Evolutionary conservation across 2,329 filamentous ascomycete species (phyloP).

Genomic region (Apiospora rasikravindrae): DNA sequence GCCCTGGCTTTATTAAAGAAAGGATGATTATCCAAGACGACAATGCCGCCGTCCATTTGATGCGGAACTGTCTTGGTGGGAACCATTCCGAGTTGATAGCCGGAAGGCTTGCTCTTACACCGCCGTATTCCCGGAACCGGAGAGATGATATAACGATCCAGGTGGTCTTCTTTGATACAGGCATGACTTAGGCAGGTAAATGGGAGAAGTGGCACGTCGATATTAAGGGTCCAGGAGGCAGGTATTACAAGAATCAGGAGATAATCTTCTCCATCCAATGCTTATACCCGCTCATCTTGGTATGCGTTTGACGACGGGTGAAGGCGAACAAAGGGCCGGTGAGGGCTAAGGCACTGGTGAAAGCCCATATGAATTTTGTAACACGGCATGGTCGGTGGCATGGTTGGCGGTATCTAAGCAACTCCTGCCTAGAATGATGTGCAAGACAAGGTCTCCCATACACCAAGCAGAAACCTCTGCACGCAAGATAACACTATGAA

Average conservation of each 20-base stretch:
- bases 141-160: constrained; percentile 85
- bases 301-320: neutral
- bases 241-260: neutral
- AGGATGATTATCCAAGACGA: constrained; percentile 64
- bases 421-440: too few species aligned
- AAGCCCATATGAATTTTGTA: neutral
- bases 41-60: constrained; percentile 78
- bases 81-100: constrained; percentile 73
- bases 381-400: neutral
- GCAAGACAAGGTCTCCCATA: too few species aligned
- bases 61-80: constrained; percentile 78
- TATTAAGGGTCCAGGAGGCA: neutral
- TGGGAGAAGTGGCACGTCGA: neutral
- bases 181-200: neutral
- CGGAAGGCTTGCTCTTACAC: constrained; percentile 71
- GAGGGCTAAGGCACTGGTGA: neutral
- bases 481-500: too few species aligned
- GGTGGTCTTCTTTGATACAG: constrained; percentile 72
- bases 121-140: constrained; percentile 65
- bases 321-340: neutral
- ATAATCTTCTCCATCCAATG: neutral
- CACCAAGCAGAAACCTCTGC: too few species aligned
- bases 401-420: neutral
- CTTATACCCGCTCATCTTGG: neutral
- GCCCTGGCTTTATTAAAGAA: neutral